Base-by-base conservation (phyloP, 192 early-diverging fungal genomes). In the Powellomyces hirtus region DNA sequence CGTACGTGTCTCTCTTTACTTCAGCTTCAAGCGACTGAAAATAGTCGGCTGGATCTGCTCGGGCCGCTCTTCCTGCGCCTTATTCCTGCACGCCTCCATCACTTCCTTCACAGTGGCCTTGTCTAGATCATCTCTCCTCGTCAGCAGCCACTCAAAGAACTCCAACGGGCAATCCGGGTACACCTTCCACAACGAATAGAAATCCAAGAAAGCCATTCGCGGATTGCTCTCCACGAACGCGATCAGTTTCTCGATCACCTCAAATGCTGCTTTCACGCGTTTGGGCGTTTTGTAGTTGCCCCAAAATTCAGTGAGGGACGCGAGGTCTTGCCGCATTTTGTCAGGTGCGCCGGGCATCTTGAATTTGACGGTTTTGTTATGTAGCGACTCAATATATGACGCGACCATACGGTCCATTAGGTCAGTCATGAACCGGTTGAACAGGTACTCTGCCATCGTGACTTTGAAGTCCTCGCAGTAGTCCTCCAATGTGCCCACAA, bases 401-500 rank as follows among this genome's bases (percentile, higher is more conserved):
- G 95, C 81, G 42, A 95, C 74, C 66, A 96, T 89, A 1, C 91
- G 79, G 38, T 96, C 93, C 72, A 97, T 71, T 64, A 94, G 85
- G 67, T 94, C 93, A 35, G 91, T 87, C 68, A 91, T 86, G 56
- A 97, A 79, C 61, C 91, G 94, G 62, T 81, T 84, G 80, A 93
- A 94, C 66, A 99, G 78, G 71, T 93, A 94, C 60, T 92, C 89
- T 70, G 94, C 86, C 81, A 99, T 78, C 67, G 93, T 89, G 59
- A 81, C 81, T 62, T 85, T 84, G 66, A 94, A 96, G 70, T 99
- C 95, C 33, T 85, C 79, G 66, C 84, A 89, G 79, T 99, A 98
- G 75, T 99, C 97, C 69, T 92, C 90, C n/a, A 98, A 77, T 20
- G 96, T 98, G 60, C 89, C 94, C 20, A 97, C 86, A 26, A 99